A percentile compares a stretch with the other conserved stretches of the same genome.
Conservation (phyloP, 768 basidiomycete species). For the Kwoniella bestiolae region DNA sequence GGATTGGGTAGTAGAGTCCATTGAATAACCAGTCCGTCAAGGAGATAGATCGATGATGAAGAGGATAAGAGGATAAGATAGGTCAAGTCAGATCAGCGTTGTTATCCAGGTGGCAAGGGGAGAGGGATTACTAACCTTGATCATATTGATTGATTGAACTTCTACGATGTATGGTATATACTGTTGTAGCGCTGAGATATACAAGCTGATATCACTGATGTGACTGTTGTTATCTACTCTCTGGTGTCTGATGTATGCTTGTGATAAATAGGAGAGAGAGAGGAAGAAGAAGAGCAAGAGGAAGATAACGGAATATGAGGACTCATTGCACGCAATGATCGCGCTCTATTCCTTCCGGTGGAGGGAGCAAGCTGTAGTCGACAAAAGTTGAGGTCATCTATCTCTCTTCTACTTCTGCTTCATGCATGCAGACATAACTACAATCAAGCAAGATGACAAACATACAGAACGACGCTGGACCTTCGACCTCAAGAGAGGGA, state of each 20-base stretch:
- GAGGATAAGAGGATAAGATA: no score
- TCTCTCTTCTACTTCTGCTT: slow-evolving; percentile 1
- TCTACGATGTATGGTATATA: background rate
- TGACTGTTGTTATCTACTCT: no score
- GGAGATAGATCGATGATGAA: no score
- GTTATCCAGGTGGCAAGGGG: slow-evolving; percentile 5
- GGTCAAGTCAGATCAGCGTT: no score
- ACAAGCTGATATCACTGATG: no score
- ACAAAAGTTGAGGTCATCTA: background rate
- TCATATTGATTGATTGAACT: slow-evolving; percentile 31
- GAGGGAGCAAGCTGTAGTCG: background rate
- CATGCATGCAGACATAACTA: background rate
- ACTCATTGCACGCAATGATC: background rate
- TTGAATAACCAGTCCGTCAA: no score
- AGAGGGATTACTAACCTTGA: slow-evolving; percentile 42
- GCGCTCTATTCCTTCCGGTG: slow-evolving; percentile 4
- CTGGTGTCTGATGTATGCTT: no score
- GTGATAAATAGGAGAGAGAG: background rate
- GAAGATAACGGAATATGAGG: background rate
- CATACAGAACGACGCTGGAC: slow-evolving; percentile 29
- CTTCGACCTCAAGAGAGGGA: slow-evolving; percentile 28
- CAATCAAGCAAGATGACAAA: slow-evolving; percentile 8
- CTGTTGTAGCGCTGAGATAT: background rate
- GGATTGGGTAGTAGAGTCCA: no score
- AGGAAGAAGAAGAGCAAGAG: background rate